These are phyloP conservation scores for Blastobotrys muscicola DNA, from an alignment of 805 yeast species.

Conservation along the genomic window DNA sequence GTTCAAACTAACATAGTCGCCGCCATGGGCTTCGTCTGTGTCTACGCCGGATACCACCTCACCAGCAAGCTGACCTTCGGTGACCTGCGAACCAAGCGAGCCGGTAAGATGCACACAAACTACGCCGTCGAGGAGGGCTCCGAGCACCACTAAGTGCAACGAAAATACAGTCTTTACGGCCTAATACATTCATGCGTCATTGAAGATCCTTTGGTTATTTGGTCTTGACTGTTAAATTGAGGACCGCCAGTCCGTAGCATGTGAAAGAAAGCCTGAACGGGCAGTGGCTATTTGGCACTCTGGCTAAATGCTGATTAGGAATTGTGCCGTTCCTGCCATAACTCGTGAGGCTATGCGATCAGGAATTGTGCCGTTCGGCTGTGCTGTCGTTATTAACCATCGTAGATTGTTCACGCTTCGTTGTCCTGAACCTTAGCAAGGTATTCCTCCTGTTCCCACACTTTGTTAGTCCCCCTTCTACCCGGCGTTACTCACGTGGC, in stretches of 20 bases:
- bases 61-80: slow-evolving; percentile 16
- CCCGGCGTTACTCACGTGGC: slow-evolving; percentile 15
- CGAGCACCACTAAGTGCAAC: slow-evolving; percentile 6
- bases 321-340: too few species aligned
- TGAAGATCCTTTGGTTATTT: too few species aligned
- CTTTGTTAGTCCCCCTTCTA: slow-evolving; percentile 2
- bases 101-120: slow-evolving; percentile 14
- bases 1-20: slow-evolving; percentile 11
- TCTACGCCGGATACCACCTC: slow-evolving; percentile 16
- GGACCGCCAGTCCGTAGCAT: too few species aligned
- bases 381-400: too few species aligned
- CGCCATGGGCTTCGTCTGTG: slow-evolving; percentile 21
- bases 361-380: not conserved
- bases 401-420: not conserved
- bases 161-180: not conserved
- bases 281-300: too few species aligned
- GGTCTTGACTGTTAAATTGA: too few species aligned
- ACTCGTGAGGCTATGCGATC: too few species aligned
- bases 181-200: not conserved
- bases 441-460: slow-evolving; percentile 11
- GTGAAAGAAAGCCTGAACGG: too few species aligned
- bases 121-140: slow-evolving; percentile 8
- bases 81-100: slow-evolving; percentile 18
- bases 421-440: not conserved
- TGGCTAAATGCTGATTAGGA: too few species aligned